Percentiles rank a stretch among this genome's conserved stretches.
Evolutionary conservation across 768 basidiomycete genomes (phyloP).

Genomic region (Mycena belliarum): DNA sequence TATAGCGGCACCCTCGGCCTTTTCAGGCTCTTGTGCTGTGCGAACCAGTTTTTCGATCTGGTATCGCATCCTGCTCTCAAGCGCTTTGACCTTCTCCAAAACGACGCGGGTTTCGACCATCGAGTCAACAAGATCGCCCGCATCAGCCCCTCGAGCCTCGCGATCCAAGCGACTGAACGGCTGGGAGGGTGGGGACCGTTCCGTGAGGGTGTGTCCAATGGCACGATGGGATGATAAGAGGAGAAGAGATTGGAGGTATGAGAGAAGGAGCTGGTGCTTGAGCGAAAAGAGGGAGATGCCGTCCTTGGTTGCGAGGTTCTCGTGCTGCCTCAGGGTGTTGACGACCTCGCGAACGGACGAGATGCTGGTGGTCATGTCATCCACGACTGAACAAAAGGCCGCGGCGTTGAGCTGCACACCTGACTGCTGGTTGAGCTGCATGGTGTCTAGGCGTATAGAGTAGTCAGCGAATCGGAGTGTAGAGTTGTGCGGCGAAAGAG

Average conservation of each 20-base stretch:
- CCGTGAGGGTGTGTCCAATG: slow-evolving; percentile 61
- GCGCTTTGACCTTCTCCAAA: slow-evolving; percentile 83
- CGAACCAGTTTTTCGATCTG: slow-evolving; percentile 94
- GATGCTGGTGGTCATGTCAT: slow-evolving; percentile 66
- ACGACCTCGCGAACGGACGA: slow-evolving; percentile 59
- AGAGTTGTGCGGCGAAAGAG: slow-evolving; percentile 10
- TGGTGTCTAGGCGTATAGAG: slow-evolving; percentile 13
- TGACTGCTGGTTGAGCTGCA: slow-evolving; percentile 20
- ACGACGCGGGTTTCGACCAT: slow-evolving; percentile 80
- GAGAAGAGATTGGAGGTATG: slow-evolving; percentile 27
- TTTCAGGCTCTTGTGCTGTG: slow-evolving; percentile 63
- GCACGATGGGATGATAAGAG: slow-evolving; percentile 72
- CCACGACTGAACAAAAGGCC: slow-evolving; percentile 35
- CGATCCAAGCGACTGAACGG: slow-evolving; percentile 59
- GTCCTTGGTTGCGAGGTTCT: slow-evolving; percentile 53
- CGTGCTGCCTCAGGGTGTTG: slow-evolving; percentile 58
- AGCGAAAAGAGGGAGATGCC: slow-evolving; percentile 91
- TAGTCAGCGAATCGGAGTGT: background rate
- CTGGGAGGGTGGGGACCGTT: slow-evolving; percentile 47
- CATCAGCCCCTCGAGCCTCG: slow-evolving; percentile 50
- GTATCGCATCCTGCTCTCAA: slow-evolving; percentile 89
- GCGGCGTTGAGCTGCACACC: slow-evolving; percentile 13
- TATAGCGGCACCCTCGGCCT: slow-evolving; percentile 36
- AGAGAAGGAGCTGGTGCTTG: slow-evolving; percentile 82
- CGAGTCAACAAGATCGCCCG: slow-evolving; percentile 77